Percentiles rank a stretch among this genome's conserved stretches.
Conservation (phyloP, 257 asterid genomes). For the Coffea eugenioides region DNA sequence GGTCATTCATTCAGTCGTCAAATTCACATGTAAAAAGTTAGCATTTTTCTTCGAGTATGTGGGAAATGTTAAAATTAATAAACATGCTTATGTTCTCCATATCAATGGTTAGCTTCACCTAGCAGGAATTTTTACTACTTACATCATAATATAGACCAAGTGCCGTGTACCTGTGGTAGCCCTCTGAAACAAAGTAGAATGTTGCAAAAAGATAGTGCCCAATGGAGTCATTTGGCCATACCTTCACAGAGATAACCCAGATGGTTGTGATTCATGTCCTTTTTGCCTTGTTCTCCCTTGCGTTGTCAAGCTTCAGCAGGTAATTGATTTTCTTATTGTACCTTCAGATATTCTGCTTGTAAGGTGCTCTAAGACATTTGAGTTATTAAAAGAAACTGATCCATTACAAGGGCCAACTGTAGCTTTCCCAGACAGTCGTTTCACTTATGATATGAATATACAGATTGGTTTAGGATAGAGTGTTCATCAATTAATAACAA, state of each 20-base stretch:
- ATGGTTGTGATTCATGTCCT: constrained; percentile 96
- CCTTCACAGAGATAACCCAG: constrained; percentile 77
- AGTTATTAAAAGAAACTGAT: neutral
- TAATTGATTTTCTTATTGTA: constrained; percentile 21
- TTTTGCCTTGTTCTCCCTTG: constrained; percentile 96
- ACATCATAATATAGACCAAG: too few relatives aligned
- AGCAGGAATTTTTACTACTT: too few relatives aligned
- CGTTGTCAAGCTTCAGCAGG: constrained; percentile 95
- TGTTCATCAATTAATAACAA: neutral
- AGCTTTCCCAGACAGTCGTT: too few relatives aligned
- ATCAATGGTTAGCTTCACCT: too few relatives aligned
- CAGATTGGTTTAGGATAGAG: neutral
- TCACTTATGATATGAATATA: neutral
- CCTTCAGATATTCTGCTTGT: neutral
- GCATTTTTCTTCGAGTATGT: too few relatives aligned
- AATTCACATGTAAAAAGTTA: too few relatives aligned
- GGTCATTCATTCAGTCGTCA: too few relatives aligned
- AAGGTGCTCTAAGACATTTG: neutral
- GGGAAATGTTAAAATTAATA: too few relatives aligned
- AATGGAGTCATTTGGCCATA: constrained; percentile 88
- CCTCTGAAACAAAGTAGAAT: constrained; percentile 83
- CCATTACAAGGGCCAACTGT: neutral
- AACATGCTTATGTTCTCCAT: too few relatives aligned
- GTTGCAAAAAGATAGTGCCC: constrained; percentile 80
- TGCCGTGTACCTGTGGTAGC: constrained; percentile 87